Percentiles rank a stretch among this genome's conserved stretches.
These are phyloP conservation scores for Laguncularia racemosa DNA, from an alignment of 345 rosid genomes.

Conservation along the genomic window DNA sequence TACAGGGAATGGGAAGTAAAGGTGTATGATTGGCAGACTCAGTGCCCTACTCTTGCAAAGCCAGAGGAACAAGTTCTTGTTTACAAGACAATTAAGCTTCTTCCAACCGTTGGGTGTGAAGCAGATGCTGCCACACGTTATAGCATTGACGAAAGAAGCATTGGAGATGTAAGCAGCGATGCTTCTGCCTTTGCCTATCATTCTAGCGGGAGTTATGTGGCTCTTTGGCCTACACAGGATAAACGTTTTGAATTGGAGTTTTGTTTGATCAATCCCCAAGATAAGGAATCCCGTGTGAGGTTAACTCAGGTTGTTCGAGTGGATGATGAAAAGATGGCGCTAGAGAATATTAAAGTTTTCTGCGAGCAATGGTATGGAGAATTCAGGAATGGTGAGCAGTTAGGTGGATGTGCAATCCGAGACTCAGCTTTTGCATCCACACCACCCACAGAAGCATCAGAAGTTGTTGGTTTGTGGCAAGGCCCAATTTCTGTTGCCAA, in stretches of 20 bases:
- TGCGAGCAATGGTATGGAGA: slow-evolving; percentile 88
- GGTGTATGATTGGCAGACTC: slow-evolving; percentile 98
- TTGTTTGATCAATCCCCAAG: slow-evolving; percentile 74
- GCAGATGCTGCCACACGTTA: slow-evolving; percentile 89
- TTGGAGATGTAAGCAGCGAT: slow-evolving; percentile 26
- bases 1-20: slow-evolving; percentile 92
- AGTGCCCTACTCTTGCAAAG: slow-evolving; percentile 82
- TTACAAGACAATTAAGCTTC: slow-evolving; percentile 67
- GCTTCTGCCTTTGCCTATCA: slow-evolving; percentile 61
- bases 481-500: slow-evolving; percentile 39
- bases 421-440: slow-evolving; percentile 84
- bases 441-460: slow-evolving; percentile 42
- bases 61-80: slow-evolving; percentile 27
- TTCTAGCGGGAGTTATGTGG: slow-evolving; percentile 64
- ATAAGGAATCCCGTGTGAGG: slow-evolving; percentile 79
- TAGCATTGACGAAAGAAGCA: slow-evolving; percentile 40
- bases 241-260: slow-evolving; percentile 57
- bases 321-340: slow-evolving; percentile 21
- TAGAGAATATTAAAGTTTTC: slow-evolving; percentile 52
- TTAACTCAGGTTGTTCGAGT: slow-evolving; percentile 41
- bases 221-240: slow-evolving; percentile 43
- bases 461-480: slow-evolving; percentile 52
- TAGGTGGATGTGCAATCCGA: slow-evolving; percentile 80
- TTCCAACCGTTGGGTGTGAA: slow-evolving; percentile 98
- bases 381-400: slow-evolving; percentile 76